phyloP scores from a whole-genome alignment of 2,329 filamentous ascomycete species.

The Colletotrichum spinosum region DNA sequence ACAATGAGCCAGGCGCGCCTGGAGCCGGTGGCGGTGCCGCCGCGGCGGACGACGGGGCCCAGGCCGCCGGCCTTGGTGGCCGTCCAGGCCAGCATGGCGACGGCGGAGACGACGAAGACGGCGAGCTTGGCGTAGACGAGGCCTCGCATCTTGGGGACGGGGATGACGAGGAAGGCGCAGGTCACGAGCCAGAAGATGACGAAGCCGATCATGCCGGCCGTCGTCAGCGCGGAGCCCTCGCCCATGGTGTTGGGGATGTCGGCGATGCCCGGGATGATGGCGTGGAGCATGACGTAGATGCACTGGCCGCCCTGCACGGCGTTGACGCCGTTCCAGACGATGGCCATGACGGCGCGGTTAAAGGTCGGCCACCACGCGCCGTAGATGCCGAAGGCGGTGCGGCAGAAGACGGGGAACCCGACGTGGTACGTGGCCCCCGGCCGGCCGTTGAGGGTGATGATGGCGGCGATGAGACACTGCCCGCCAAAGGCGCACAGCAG shows the following conservation, averaged over 20 bases:
- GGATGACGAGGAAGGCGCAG: constrained; percentile 52
- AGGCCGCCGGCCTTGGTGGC: constrained; percentile 85
- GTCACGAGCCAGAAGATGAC: constrained; percentile 54
- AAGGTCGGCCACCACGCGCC: constrained; percentile 58
- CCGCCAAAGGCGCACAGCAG: constrained; percentile 55
- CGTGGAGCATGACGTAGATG: constrained; percentile 50
- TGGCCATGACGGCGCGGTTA: constrained; percentile 57
- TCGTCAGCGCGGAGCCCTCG: constrained; percentile 51
- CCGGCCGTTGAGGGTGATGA: constrained; percentile 56
- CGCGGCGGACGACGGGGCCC: constrained; percentile 68
- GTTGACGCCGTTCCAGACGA: constrained; percentile 59
- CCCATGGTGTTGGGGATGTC: constrained; percentile 54
- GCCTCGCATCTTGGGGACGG: constrained; percentile 40
- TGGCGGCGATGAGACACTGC: constrained; percentile 51
- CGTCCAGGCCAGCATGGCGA: constrained; percentile 60
- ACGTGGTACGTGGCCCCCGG: constrained; percentile 57
- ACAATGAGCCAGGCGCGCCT: constrained; percentile 51
- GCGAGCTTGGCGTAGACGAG: constrained; percentile 43
- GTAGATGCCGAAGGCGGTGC: constrained; percentile 56
- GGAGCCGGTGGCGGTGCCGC: constrained; percentile 62
- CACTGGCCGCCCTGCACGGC: constrained; percentile 49
- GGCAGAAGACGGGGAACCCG: constrained; percentile 54
- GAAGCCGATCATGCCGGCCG: constrained; percentile 55
- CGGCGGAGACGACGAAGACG: constrained; percentile 50
- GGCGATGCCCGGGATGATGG: constrained; percentile 54